Conservation (phyloP, 768 basidiomycete genomes). For the Lactarius evosmus region DNA sequence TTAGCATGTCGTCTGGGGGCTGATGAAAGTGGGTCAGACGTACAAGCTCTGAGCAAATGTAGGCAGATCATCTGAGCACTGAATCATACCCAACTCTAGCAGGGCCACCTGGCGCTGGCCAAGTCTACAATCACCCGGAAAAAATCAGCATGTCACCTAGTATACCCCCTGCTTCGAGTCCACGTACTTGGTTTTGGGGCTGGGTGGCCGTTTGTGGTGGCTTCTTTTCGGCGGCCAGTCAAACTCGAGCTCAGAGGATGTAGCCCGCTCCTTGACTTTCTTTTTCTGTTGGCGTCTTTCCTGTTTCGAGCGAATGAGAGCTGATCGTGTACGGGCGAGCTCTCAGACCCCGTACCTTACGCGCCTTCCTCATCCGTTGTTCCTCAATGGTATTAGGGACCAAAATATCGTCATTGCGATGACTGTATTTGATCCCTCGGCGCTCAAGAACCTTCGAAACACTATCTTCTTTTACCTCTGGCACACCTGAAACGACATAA, state of each 20-base stretch:
- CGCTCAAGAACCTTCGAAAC: conserved; percentile 54
- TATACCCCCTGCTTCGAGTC: not conserved
- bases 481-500: conserved; percentile 31
- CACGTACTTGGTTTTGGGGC: conserved; percentile 51
- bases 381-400: conserved; percentile 66
- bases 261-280: conserved; percentile 27
- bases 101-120: conserved; percentile 55
- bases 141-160: conserved; percentile 1
- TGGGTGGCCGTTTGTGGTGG: conserved; percentile 50
- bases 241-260: conserved; percentile 35
- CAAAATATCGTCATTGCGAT: conserved; percentile 70
- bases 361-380: conserved; percentile 51
- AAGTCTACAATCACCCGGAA: conserved; percentile 40
- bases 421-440: conserved; percentile 68
- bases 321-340: not conserved
- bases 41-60: conserved; percentile 66
- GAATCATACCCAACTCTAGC: conserved; percentile 59
- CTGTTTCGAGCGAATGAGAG: conserved; percentile 19
- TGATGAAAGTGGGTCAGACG: conserved; percentile 31
- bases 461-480: conserved; percentile 43
- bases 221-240: conserved; percentile 65
- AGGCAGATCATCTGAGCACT: conserved; percentile 47
- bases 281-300: conserved; percentile 30
- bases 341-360: conserved; percentile 41
- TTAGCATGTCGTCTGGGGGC: not conserved